A percentile compares a stretch with the other conserved stretches of the same genome.
Conservation (phyloP, 139 green algal genomes). For the Nannochloris sp. region DNA sequence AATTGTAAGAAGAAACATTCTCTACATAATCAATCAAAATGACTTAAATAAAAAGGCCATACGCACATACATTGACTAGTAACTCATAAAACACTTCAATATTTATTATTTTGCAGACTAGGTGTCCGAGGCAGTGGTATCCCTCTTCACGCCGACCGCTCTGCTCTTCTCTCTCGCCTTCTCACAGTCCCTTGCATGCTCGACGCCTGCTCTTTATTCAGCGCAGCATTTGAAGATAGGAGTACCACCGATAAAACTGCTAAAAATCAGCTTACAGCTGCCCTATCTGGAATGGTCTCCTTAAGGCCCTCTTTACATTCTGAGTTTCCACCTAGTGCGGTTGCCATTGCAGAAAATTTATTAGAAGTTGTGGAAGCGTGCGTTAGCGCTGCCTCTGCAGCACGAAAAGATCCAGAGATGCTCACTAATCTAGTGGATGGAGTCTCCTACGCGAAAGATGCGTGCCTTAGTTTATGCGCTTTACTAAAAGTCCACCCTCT, state of each 20-base stretch:
- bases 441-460: conserved; percentile 56
- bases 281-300: conserved; percentile 10
- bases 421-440: conserved; percentile 41
- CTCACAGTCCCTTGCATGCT: conserved; percentile 10
- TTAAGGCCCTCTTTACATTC: conserved; percentile 50
- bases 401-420: background rate
- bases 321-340: conserved; percentile 30
- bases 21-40: background rate
- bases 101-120: conserved; percentile 3
- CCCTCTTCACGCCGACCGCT: conserved; percentile 1
- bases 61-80: background rate
- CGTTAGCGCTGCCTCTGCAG: background rate
- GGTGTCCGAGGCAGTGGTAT: conserved; percentile 3
- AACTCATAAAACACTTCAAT: background rate
- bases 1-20: conserved; percentile 20
- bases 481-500: conserved; percentile 42
- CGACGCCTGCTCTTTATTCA: conserved; percentile 11
- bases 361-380: conserved; percentile 16
- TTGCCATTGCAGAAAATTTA: conserved; percentile 52
- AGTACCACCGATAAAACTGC: too few species aligned
- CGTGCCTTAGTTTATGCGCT: conserved; percentile 43
- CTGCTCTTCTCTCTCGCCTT: conserved; percentile 3
- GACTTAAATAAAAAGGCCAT: background rate
- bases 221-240: too few species aligned
- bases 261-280: background rate